Evolutionary conservation across 2,329 filamentous ascomycete genomes (phyloP).

Genomic region (Fusarium brevicatenulatum): DNA sequence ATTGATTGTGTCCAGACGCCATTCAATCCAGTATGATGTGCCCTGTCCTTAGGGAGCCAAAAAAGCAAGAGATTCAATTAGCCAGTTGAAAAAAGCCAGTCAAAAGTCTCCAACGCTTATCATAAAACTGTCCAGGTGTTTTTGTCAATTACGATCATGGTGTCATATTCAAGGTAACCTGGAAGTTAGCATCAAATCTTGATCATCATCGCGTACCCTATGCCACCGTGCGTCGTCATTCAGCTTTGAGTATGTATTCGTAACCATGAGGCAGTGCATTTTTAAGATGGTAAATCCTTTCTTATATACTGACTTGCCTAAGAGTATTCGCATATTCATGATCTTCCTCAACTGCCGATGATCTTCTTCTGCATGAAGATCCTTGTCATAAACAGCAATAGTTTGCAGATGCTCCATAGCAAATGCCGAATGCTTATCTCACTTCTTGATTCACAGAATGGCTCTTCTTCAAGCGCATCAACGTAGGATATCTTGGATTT

Average conservation of each 20-base stretch:
- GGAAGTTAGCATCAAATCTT: neutral
- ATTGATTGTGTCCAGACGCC: neutral
- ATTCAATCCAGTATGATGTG: neutral
- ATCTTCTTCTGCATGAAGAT: slow-evolving; percentile 11
- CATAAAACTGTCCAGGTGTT: neutral
- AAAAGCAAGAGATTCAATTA: neutral
- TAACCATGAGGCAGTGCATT: neutral
- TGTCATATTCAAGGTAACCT: neutral
- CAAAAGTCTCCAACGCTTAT: neutral
- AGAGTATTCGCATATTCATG: neutral
- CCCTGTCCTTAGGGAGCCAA: neutral
- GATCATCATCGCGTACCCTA: slow-evolving; percentile 7
- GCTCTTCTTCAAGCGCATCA: neutral
- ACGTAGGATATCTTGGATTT: neutral
- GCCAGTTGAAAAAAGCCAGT: neutral
- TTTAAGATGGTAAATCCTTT: neutral
- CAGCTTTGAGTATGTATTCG: neutral
- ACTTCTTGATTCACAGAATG: neutral
- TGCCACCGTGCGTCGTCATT: neutral
- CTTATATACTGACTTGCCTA: neutral
- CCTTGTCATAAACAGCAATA: neutral
- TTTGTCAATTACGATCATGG: neutral
- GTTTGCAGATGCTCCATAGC: neutral
- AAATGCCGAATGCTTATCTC: neutral
- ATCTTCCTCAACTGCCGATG: slow-evolving; percentile 8